Evolutionary conservation across 1,284 basidiomycete species (phyloP), one percentile per base, ranked within the genome.

Genomic region (Phaffia rhodozyma): DNA sequence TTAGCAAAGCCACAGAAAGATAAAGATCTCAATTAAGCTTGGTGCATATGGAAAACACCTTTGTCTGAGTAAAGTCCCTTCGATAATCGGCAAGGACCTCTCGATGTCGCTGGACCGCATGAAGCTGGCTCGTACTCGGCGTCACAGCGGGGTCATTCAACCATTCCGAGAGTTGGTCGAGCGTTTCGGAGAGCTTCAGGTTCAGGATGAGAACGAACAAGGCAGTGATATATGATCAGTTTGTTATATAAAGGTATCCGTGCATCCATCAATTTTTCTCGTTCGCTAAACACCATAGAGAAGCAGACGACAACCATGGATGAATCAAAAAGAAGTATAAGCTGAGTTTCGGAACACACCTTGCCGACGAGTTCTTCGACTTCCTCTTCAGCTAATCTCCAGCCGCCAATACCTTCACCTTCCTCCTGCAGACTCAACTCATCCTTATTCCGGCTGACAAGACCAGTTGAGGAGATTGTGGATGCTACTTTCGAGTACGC

Each of bases 1-100:
- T 38, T 60, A 57, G 23, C 23, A 29, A 48, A 48, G 30, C n/a
- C 43, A 52, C n/a, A n/a, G 11, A 27, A 56, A n/a, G 56, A 34
- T 25, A 48, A 58, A 48, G 57, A n/a, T n/a, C n/a, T n/a, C n/a
- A n/a, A n/a, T n/a, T 5, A 20, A 55, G 53, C 25, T 55, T 52
- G 20, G 25, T 20, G 18, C 61, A 71, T 53, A 29, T 20, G 11
- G 18, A 25, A 21, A 16, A 68, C 63, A 87, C 91, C 81, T 90
- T 88, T 58, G 90, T 91, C 68, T 92, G 80, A 60, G 79, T 78
- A 66, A 90, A 82, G 73, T 98, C 94, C 54, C 89, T 81, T 53
- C 82, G 80, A 72, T 91, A 91, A 72, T 97, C 94, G 69, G 87
- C 84, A 63, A 90, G 84, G 38, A 97, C 84, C 69, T 97, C 93